These are phyloP conservation scores for Fusarium sp. DNA, from an alignment of 2,329 filamentous ascomycete genomes.

Conservation along the genomic window DNA sequence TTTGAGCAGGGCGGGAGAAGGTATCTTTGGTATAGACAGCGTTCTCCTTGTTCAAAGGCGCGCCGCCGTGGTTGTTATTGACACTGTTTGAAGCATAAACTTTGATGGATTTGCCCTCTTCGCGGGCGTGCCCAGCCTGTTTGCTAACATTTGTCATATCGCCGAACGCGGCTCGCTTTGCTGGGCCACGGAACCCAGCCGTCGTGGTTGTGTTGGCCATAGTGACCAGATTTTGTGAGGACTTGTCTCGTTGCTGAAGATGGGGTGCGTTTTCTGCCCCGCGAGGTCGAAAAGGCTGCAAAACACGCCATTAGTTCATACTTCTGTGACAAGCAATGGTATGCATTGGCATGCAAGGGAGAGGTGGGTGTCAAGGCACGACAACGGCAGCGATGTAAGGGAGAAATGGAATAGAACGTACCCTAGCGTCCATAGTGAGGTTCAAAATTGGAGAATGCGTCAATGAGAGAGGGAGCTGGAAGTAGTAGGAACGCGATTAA, in stretches of 20 bases:
- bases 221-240: constrained; percentile 69
- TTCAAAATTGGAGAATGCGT: constrained; percentile 32
- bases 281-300: constrained; percentile 58
- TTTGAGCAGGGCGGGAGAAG: constrained; percentile 57
- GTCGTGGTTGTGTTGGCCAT: constrained; percentile 48
- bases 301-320: constrained; percentile 34
- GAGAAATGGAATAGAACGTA: constrained; percentile 44
- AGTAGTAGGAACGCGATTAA: constrained; percentile 43
- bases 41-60: constrained; percentile 62
- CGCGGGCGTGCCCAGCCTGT: constrained; percentile 49
- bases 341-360: constrained; percentile 36
- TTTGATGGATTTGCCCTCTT: constrained; percentile 56
- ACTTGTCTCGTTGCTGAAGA: constrained; percentile 86
- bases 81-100: constrained; percentile 42
- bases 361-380: constrained; percentile 16
- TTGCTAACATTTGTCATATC: constrained; percentile 81
- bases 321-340: constrained; percentile 13
- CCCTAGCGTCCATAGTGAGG: constrained; percentile 54
- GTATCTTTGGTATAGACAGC: constrained; percentile 52
- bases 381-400: constrained; percentile 15
- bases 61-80: constrained; percentile 45
- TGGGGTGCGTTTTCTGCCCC: constrained; percentile 65
- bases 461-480: constrained; percentile 29
- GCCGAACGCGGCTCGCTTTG: constrained; percentile 83
- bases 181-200: constrained; percentile 57